Conservation (phyloP, 108 stramenopile genomes). For the Mediolabrus comicus region DNA sequence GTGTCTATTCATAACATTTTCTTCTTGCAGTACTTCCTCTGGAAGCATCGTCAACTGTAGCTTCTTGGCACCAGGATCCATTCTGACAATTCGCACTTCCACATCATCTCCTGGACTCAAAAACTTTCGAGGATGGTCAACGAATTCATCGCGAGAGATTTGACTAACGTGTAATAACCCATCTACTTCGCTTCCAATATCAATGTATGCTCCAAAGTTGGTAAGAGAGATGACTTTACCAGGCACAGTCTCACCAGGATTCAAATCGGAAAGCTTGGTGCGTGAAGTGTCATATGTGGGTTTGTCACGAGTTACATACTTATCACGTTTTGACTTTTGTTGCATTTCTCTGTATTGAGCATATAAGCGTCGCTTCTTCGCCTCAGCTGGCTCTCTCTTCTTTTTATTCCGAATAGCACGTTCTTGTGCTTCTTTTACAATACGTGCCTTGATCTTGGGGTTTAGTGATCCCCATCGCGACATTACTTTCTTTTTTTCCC, state of each 20-base stretch:
- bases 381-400: constrained; percentile 66
- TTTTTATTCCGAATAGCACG: constrained; percentile 76
- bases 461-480: constrained; percentile 70
- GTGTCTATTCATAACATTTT: constrained; percentile 28
- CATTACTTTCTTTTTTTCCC: neutral
- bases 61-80: constrained; percentile 66
- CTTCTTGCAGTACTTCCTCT: constrained; percentile 43
- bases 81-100: constrained; percentile 58
- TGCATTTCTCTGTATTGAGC: constrained; percentile 53
- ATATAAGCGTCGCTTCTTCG: constrained; percentile 63
- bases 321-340: constrained; percentile 51
- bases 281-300: constrained; percentile 50
- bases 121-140: constrained; percentile 72
- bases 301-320: constrained; percentile 53
- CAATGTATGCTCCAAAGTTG: constrained; percentile 88
- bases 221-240: constrained; percentile 82
- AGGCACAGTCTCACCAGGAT: constrained; percentile 53
- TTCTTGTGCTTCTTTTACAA: constrained; percentile 65
- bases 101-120: constrained; percentile 78
- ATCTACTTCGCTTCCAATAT: constrained; percentile 88
- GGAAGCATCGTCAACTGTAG: constrained; percentile 82
- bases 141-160: constrained; percentile 72
- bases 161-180: constrained; percentile 87
- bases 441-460: constrained; percentile 63
- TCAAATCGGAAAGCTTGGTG: constrained; percentile 44